phyloP scores from a whole-genome alignment of 805 yeast species.

The Maudiozyma bulderi region DNA sequence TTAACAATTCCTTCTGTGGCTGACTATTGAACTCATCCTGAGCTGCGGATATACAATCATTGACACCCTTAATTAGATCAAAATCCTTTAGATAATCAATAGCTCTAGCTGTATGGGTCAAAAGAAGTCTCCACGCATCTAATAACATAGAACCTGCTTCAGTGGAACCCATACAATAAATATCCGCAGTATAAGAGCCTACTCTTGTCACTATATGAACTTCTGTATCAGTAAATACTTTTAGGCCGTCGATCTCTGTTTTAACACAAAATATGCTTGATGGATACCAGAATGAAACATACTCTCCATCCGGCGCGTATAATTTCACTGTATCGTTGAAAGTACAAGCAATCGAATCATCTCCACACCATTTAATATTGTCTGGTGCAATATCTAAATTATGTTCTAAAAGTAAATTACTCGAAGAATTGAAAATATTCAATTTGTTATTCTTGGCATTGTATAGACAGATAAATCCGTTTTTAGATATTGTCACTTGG shows the following conservation, averaged over 20 bases:
- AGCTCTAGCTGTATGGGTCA: slow-evolving; percentile 66
- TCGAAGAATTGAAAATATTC: slow-evolving; percentile 36
- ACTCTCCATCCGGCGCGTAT: slow-evolving; percentile 57
- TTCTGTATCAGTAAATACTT: slow-evolving; percentile 47
- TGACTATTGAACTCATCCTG: slow-evolving; percentile 64
- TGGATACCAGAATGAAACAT: slow-evolving; percentile 40
- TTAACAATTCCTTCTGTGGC: slow-evolving; percentile 71
- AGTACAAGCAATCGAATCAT: slow-evolving; percentile 59
- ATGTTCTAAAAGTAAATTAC: slow-evolving; percentile 18
- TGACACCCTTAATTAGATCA: slow-evolving; percentile 50
- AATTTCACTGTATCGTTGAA: slow-evolving; percentile 57
- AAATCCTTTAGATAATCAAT: slow-evolving; percentile 60
- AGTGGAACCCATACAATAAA: slow-evolving; percentile 76
- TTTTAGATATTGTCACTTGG: slow-evolving; percentile 16
- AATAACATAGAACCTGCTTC: slow-evolving; percentile 73
- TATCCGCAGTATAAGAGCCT: slow-evolving; percentile 41
- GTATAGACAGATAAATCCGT: slow-evolving; percentile 40
- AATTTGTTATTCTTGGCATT: slow-evolving; percentile 34
- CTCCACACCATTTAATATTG: slow-evolving; percentile 72
- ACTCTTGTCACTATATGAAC: slow-evolving; percentile 61
- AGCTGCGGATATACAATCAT: slow-evolving; percentile 64
- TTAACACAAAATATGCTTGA: slow-evolving; percentile 34
- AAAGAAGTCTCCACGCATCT: slow-evolving; percentile 65
- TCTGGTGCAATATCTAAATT: slow-evolving; percentile 29
- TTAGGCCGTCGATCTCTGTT: slow-evolving; percentile 62